phyloP scores from a whole-genome alignment of 192 early-diverging fungal species.

The Pilaira anomala region DNA sequence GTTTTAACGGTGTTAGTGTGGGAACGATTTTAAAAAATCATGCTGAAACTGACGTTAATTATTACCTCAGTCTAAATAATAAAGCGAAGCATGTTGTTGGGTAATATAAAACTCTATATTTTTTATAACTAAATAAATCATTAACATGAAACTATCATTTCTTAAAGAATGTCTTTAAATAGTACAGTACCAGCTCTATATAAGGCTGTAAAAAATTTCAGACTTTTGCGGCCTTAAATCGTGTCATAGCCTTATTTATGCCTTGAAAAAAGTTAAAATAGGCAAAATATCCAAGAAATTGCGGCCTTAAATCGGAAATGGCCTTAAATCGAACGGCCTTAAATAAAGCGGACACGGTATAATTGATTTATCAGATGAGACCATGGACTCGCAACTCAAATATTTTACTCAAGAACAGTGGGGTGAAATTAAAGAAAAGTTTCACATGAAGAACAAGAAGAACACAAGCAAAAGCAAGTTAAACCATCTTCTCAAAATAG shows the following conservation, averaged over 20 bases:
- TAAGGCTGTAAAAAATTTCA: too few relatives aligned
- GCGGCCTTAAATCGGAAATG: too few relatives aligned
- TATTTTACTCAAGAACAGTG: neutral
- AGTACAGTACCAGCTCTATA: too few relatives aligned
- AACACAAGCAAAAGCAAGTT: neutral
- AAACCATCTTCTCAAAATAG: neutral
- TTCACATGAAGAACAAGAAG: neutral
- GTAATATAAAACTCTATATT: neutral
- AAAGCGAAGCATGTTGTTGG: neutral
- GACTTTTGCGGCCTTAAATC: too few relatives aligned
- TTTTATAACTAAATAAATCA: neutral
- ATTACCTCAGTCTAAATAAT: neutral
- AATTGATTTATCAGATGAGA: neutral
- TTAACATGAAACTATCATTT: neutral
- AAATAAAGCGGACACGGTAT: too few relatives aligned
- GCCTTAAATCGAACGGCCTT: too few relatives aligned
- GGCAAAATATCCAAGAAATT: too few relatives aligned
- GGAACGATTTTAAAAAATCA: neutral
- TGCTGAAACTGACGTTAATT: neutral
- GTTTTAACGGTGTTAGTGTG: neutral
- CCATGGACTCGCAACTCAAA: neutral
- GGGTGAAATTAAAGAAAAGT: neutral
- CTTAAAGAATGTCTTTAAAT: neutral
- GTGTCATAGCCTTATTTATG: too few relatives aligned
- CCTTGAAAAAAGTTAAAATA: too few relatives aligned